Evolutionary conservation across 495 filamentous ascomycete species (phyloP).

Genomic region (Podospora sp.): DNA sequence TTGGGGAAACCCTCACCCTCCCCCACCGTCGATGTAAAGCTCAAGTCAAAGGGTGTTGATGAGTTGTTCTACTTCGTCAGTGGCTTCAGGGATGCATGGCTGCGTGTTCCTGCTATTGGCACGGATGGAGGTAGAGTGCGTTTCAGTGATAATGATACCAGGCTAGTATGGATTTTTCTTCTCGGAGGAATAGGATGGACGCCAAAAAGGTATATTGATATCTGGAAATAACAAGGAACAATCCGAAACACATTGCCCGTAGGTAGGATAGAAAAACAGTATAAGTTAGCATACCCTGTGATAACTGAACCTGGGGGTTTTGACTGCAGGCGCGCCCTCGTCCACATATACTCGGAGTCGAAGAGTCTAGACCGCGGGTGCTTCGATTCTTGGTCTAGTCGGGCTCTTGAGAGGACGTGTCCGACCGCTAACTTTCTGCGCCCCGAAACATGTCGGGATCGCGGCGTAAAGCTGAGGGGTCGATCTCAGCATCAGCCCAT

Average conservation of each 20-base stretch:
- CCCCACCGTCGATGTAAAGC: neutral
- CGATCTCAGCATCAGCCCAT: neutral
- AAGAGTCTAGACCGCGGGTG: neutral
- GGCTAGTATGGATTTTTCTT: too few relatives aligned
- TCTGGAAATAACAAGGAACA: too few relatives aligned
- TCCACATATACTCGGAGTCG: neutral
- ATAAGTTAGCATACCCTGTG: too few relatives aligned
- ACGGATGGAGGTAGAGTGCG: too few relatives aligned
- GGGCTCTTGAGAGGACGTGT: neutral
- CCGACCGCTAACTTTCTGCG: neutral
- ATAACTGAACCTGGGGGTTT: neutral
- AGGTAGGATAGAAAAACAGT: too few relatives aligned
- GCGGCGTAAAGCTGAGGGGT: neutral
- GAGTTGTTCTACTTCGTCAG: neutral
- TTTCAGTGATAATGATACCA: too few relatives aligned
- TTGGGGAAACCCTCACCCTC: conserved; percentile 19
- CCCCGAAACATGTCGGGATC: conserved; percentile 5
- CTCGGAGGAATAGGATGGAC: too few relatives aligned
- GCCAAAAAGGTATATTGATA: too few relatives aligned
- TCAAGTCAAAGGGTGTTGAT: neutral
- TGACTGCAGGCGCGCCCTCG: neutral
- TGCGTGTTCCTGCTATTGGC: neutral
- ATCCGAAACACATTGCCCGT: too few relatives aligned
- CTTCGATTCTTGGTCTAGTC: conserved; percentile 1
- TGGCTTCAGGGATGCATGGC: neutral